Base-by-base conservation (phyloP, 2,329 filamentous ascomycete genomes). In the Clonostachys sp. region DNA sequence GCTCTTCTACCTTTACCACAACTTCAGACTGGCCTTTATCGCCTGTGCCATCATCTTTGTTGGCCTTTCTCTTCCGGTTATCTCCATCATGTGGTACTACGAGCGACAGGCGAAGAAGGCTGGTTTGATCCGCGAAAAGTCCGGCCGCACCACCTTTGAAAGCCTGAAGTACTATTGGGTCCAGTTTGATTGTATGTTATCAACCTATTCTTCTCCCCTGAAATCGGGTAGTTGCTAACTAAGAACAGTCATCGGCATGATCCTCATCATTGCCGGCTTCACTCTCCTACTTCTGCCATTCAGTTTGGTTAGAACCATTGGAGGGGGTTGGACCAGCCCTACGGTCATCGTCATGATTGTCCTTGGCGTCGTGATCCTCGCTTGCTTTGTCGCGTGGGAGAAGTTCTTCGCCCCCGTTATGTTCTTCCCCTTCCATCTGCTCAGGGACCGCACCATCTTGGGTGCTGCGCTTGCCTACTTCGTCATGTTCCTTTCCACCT, bases 281-380 rank as follows among this genome's bases (percentile, higher is more conserved):
- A 71, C 74, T 3, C 59, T 84, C 13, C 82, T 88, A 57, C 64
- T 88, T 13, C 73, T 89, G 0, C 83, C 85, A 1, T 81, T 89
- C 57, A 84, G 73, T 7, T 68, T 88, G 13, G 72, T 75, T 16
- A 53, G 56, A 10, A 55, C 59, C 4, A 71, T 74, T 0, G 71
- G 70, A 14, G 59, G 74, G 41, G 73, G 71, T 8, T 83, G 79
- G 79, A 60, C 61, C 17, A 71, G 74, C 1, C 65, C 61, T 39
- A 73, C 75, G 52, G 80, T 84, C 56, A 76, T 84, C 48, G 67
- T 71, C 47, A 83, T 86, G 78, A 72, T 76, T 36, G 72, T 84
- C 2, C 60, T 87, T 20, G 86, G 86, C 7, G 70, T 78, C 30
- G 55, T 81, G 0, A 73, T 78, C 35, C 67, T 89, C 4, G 55